phyloP scores from a whole-genome alignment of 495 filamentous ascomycete genomes.

The Tuber borchii region DNA sequence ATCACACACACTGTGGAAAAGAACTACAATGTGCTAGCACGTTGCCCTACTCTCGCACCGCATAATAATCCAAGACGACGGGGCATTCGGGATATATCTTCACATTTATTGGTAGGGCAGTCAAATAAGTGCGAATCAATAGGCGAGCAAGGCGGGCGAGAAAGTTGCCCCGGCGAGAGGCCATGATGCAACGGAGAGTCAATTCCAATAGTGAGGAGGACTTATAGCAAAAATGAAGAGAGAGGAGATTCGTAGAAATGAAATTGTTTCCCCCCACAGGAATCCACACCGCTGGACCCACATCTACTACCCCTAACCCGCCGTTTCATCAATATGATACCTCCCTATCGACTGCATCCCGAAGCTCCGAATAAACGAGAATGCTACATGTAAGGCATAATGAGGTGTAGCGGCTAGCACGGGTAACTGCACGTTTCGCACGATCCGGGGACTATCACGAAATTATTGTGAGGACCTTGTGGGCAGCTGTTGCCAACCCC shows the following conservation, averaged over 20 bases:
- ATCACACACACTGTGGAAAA: not conserved
- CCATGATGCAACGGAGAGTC: not conserved
- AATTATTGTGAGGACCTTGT: not conserved
- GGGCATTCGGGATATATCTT: not conserved
- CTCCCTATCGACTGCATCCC: not conserved
- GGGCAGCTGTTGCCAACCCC: not conserved
- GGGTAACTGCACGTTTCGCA: not conserved
- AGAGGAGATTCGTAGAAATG: not conserved
- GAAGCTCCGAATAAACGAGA: not conserved
- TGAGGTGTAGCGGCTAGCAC: not conserved
- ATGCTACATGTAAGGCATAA: not conserved
- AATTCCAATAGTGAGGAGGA: not conserved
- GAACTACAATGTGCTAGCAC: not conserved
- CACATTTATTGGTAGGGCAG: too few relatives aligned
- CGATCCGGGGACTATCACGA: not conserved
- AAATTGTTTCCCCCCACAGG: not conserved
- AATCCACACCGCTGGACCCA: not conserved
- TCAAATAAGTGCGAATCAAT: too few relatives aligned
- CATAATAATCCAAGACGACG: not conserved
- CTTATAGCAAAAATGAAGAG: not conserved
- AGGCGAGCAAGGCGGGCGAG: too few relatives aligned
- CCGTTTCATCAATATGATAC: not conserved
- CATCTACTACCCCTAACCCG: not conserved
- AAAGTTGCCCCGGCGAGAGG: not conserved
- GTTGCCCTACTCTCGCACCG: not conserved